Percentiles rank a stretch among this genome's conserved stretches.
Evolutionary conservation across 2,329 filamentous ascomycete genomes (phyloP).

Genomic region (Aspergillus versicolor): DNA sequence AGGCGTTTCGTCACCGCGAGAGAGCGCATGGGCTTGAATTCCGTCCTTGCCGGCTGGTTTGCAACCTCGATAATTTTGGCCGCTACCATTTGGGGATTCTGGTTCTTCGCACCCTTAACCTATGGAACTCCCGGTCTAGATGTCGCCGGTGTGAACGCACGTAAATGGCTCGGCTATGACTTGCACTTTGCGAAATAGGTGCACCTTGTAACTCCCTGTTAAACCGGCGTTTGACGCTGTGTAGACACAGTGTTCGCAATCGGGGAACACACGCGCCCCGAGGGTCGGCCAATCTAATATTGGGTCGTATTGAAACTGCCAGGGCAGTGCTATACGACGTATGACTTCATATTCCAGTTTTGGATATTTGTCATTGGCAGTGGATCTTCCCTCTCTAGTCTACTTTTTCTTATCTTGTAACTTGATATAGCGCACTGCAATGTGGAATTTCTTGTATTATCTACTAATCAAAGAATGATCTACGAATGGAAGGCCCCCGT

Average conservation of each 20-base stretch:
- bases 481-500: not conserved
- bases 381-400: not conserved
- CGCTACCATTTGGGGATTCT: conserved; percentile 73
- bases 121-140: conserved; percentile 89
- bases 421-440: conserved; percentile 2
- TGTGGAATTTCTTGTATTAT: not conserved
- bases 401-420: not conserved
- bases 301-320: not conserved
- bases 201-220: not conserved
- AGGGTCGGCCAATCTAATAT: not conserved
- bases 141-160: conserved; percentile 72
- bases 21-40: conserved; percentile 78
- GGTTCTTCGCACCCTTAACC: conserved; percentile 91
- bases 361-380: conserved; percentile 3
- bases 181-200: conserved; percentile 95
- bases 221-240: not conserved
- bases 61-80: conserved; percentile 69
- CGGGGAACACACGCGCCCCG: not conserved
- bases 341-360: not conserved
- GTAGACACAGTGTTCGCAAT: not conserved
- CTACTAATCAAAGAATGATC: conserved; percentile 4
- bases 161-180: conserved; percentile 97
- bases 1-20: conserved; percentile 70
- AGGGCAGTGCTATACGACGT: not conserved
- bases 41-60: conserved; percentile 74